Percentiles rank a stretch among this genome's conserved stretches.
Evolutionary conservation across 2,329 filamentous ascomycete genomes (phyloP).

Genomic region (Colletotrichum australisinense): DNA sequence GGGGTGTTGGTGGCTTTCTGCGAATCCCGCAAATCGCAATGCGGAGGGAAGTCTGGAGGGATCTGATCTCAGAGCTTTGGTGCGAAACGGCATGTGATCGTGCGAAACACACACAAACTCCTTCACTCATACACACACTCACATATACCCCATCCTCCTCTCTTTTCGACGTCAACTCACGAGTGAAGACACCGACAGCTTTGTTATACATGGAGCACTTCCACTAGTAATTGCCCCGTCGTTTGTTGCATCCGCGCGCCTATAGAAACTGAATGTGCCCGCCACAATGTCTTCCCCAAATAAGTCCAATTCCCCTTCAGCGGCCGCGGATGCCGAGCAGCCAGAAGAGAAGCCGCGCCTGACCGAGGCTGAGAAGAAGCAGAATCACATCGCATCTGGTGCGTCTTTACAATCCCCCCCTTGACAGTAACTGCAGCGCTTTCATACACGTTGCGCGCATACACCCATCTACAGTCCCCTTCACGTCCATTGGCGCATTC

Average conservation of each 20-base stretch:
- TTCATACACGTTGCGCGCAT: background rate
- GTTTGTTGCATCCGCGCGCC: background rate
- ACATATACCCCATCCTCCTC: background rate
- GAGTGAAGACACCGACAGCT: background rate
- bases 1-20: conserved; percentile 9
- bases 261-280: background rate
- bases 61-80: conserved; percentile 21
- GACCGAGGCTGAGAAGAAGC: conserved; percentile 66
- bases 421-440: too few relatives aligned
- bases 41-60: background rate
- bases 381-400: conserved; percentile 67
- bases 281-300: conserved; percentile 35
- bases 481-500: conserved; percentile 26
- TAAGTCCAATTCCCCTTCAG: conserved; percentile 34
- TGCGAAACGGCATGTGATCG: conserved; percentile 31
- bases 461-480: background rate
- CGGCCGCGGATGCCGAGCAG: conserved; percentile 29
- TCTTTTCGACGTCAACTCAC: background rate
- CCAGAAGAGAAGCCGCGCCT: conserved; percentile 62
- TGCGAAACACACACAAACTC: conserved; percentile 15
- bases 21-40: conserved; percentile 6
- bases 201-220: background rate
- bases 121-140: background rate
- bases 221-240: background rate
- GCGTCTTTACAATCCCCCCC: conserved; percentile 34